A percentile compares a stretch with the other conserved stretches of the same genome.
Conservation (phyloP, 73 alveolate genomes). For the Tetrahymena elliotti region DNA sequence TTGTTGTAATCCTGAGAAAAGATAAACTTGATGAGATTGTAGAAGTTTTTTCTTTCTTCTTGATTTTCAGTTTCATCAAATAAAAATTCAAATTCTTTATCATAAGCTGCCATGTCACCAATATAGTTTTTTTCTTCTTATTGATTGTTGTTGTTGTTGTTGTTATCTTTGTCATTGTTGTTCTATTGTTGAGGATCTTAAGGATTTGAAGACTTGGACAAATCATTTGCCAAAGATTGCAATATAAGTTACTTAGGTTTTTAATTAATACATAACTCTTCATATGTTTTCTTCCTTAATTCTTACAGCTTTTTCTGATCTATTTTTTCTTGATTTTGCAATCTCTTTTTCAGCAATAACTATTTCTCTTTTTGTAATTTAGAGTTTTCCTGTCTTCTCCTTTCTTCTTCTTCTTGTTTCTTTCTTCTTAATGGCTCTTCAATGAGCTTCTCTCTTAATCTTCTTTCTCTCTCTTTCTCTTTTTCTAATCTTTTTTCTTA, state of each 20-base stretch:
- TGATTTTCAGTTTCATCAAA: not conserved
- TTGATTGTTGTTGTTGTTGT: not conserved
- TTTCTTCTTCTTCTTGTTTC: not conserved
- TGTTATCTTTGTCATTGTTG: not conserved
- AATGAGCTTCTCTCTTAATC: not conserved
- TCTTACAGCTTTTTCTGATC: not conserved
- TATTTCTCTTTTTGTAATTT: not conserved
- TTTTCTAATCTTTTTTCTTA: not conserved
- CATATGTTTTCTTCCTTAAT: not conserved
- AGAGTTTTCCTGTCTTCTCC: not conserved
- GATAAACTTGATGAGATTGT: not conserved
- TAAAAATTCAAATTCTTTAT: not conserved
- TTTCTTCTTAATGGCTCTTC: not conserved
- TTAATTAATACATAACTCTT: not conserved
- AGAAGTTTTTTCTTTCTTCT: not conserved
- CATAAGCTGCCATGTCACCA: not conserved
- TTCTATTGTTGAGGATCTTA: not conserved
- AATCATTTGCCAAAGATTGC: not conserved
- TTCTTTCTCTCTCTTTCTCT: not conserved
- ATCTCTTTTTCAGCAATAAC: not conserved
- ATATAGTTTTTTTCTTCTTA: not conserved
- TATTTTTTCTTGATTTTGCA: not conserved
- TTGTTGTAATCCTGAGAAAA: not conserved
- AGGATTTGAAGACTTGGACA: not conserved
- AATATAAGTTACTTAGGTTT: not conserved